Evolutionary conservation across 495 filamentous ascomycete species (phyloP).

Genomic region (Daldinia concentrica): DNA sequence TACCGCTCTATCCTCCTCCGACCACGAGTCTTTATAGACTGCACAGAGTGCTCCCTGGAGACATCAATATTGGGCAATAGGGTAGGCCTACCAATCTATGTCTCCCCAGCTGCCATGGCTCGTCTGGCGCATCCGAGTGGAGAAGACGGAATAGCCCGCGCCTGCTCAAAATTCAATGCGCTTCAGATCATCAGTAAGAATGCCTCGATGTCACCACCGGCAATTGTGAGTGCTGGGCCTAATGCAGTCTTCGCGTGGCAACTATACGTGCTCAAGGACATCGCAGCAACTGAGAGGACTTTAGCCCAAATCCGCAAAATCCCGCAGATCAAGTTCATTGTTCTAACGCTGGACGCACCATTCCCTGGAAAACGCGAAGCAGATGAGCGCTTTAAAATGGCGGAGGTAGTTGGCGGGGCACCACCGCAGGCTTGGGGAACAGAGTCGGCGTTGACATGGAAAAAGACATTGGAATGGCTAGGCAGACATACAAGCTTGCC

Average conservation of each 20-base stretch:
- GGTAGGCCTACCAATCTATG: slow-evolving; percentile 72
- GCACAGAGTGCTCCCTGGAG: slow-evolving; percentile 67
- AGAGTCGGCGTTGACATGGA: slow-evolving; percentile 76
- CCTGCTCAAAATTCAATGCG: slow-evolving; percentile 71
- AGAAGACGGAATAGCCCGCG: slow-evolving; percentile 77
- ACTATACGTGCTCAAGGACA: slow-evolving; percentile 77
- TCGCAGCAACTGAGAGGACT: slow-evolving; percentile 73
- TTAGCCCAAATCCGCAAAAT: slow-evolving; percentile 72
- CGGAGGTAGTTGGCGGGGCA: slow-evolving; percentile 52
- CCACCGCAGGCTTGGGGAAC: slow-evolving; percentile 65
- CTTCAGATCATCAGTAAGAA: slow-evolving; percentile 83
- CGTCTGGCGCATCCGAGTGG: slow-evolving; percentile 78
- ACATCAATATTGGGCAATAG: slow-evolving; percentile 71
- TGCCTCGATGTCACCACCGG: slow-evolving; percentile 76
- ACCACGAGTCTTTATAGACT: slow-evolving; percentile 81
- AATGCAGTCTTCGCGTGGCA: slow-evolving; percentile 83
- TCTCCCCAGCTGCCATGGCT: slow-evolving; percentile 82
- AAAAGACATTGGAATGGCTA: slow-evolving; percentile 72
- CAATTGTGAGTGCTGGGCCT: slow-evolving; percentile 69
- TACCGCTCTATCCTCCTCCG: slow-evolving; percentile 77
- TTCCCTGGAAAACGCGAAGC: slow-evolving; percentile 83
- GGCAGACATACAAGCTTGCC: slow-evolving; percentile 72
- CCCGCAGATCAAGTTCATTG: slow-evolving; percentile 72
- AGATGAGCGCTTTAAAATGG: slow-evolving; percentile 65
- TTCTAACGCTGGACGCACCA: slow-evolving; percentile 80